Conservation (phyloP, 1,284 basidiomycete genomes). For the Blastosporella zonata region DNA sequence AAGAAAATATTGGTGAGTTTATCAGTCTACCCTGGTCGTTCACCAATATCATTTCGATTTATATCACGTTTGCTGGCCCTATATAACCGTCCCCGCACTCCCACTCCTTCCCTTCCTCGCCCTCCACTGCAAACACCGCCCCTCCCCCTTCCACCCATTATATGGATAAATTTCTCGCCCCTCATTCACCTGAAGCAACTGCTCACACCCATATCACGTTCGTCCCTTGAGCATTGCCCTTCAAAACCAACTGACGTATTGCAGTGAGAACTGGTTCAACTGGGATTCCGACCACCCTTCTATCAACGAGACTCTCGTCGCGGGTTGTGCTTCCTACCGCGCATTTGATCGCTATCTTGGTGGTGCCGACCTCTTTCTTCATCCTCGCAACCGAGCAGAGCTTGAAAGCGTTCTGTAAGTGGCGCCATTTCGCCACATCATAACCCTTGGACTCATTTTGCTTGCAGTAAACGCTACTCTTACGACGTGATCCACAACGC, state of each 20-base stretch:
- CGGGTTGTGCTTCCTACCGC: conserved; percentile 63
- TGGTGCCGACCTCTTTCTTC: conserved; percentile 65
- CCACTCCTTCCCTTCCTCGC: conserved; percentile 13
- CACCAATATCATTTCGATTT: conserved; percentile 1
- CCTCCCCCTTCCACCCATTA: conserved; percentile 19
- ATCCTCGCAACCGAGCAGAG: conserved; percentile 60
- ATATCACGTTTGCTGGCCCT: conserved; percentile 15
- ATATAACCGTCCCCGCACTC: conserved; percentile 11
- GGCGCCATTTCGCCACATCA: not conserved
- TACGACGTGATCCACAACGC: conserved; percentile 78
- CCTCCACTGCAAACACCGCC: conserved; percentile 9
- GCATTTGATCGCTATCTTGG: conserved; percentile 58
- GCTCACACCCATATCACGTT: conserved; percentile 70
- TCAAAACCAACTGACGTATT: conserved; percentile 9
- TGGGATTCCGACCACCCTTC: conserved; percentile 68
- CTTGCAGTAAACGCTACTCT: conserved; percentile 66
- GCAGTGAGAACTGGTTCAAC: conserved; percentile 60
- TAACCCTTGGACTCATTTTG: conserved; percentile 12
- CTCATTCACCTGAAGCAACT: conserved; percentile 68
- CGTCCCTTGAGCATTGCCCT: conserved; percentile 24
- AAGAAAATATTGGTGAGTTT: conserved; percentile 13
- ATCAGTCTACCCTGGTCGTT: not conserved
- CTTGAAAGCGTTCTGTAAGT: conserved; percentile 71
- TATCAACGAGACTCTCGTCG: conserved; percentile 70
- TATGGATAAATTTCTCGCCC: conserved; percentile 72